These are phyloP conservation scores for Neurospora sp. DNA, from an alignment of 495 filamentous ascomycete species.

Conservation along the genomic window DNA sequence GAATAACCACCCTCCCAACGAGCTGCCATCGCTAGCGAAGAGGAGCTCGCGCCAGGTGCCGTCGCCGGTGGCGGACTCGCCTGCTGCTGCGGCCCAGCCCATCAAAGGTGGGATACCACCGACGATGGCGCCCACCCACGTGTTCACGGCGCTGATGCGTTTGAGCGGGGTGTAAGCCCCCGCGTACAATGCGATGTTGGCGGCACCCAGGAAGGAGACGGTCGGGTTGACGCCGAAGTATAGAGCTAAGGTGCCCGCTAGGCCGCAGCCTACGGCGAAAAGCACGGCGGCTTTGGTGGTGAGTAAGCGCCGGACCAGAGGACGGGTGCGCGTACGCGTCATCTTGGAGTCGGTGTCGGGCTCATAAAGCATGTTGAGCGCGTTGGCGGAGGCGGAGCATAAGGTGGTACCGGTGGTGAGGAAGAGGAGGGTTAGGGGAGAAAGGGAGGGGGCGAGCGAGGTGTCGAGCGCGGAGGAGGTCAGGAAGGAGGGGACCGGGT, in stretches of 20 bases:
- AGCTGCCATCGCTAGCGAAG: constrained; percentile 33
- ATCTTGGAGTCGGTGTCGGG: constrained; percentile 84
- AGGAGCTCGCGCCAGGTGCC: constrained; percentile 73
- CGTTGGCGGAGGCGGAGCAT: constrained; percentile 77
- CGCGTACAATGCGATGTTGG: constrained; percentile 84
- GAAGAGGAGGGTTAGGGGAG: constrained; percentile 82
- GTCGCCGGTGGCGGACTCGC: constrained; percentile 67
- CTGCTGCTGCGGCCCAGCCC: constrained; percentile 93
- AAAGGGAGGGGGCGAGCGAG: constrained; percentile 63
- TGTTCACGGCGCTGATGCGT: constrained; percentile 77
- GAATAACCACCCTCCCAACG: constrained; percentile 81
- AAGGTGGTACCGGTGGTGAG: constrained; percentile 84
- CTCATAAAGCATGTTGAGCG: constrained; percentile 95
- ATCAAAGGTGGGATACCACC: constrained; percentile 92
- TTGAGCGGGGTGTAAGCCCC: constrained; percentile 91
- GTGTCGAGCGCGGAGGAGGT: constrained; percentile 51
- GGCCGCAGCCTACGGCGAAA: constrained; percentile 66
- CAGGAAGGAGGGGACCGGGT: constrained; percentile 72
- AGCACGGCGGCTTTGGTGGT: constrained; percentile 61
- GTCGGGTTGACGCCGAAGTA: constrained; percentile 93
- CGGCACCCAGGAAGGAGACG: constrained; percentile 69
- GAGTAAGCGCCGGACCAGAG: constrained; percentile 76
- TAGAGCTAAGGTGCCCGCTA: constrained; percentile 54
- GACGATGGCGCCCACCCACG: constrained; percentile 88
- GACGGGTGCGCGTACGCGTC: constrained; percentile 81